Evolutionary conservation across 495 filamentous ascomycete genomes (phyloP).

Genomic region (Trichoderma parareesei): DNA sequence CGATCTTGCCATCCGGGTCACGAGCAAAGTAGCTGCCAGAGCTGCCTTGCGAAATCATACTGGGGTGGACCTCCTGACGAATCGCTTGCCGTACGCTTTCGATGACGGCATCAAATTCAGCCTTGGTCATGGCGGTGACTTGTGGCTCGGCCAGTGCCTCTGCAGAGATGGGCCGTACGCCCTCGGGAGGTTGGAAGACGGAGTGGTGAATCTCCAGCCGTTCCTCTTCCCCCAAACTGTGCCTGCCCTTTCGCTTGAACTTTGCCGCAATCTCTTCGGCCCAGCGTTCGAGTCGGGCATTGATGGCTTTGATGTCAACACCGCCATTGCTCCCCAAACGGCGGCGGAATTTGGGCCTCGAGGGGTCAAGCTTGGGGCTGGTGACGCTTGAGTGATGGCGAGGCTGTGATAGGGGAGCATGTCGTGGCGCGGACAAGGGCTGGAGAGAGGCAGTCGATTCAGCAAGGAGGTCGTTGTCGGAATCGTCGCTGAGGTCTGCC

Average conservation of each 20-base stretch:
- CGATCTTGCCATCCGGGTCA: slow-evolving; percentile 82
- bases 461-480: slow-evolving; percentile 54
- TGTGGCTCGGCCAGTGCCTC: slow-evolving; percentile 56
- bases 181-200: slow-evolving; percentile 87
- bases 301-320: slow-evolving; percentile 98
- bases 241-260: slow-evolving; percentile 84
- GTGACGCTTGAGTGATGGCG: slow-evolving; percentile 54
- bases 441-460: slow-evolving; percentile 46
- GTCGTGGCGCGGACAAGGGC: slow-evolving; percentile 56
- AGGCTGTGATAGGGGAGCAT: slow-evolving; percentile 52
- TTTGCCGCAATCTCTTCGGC: slow-evolving; percentile 96
- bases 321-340: slow-evolving; percentile 73
- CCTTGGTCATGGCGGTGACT: slow-evolving; percentile 54
- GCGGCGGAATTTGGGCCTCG: slow-evolving; percentile 40
- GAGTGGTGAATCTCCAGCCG: slow-evolving; percentile 93
- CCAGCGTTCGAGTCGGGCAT: slow-evolving; percentile 91
- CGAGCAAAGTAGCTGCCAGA: slow-evolving; percentile 97
- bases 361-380: slow-evolving; percentile 31
- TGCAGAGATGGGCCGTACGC: slow-evolving; percentile 66
- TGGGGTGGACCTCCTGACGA: slow-evolving; percentile 83
- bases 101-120: slow-evolving; percentile 80
- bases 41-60: slow-evolving; percentile 92
- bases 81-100: slow-evolving; percentile 87
- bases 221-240: slow-evolving; percentile 67
- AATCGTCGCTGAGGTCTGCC: slow-evolving; percentile 78